A percentile compares a stretch with the other conserved stretches of the same genome.
Conservation (phyloP, 805 yeast species). For the Debaryomyces prosopidis region DNA sequence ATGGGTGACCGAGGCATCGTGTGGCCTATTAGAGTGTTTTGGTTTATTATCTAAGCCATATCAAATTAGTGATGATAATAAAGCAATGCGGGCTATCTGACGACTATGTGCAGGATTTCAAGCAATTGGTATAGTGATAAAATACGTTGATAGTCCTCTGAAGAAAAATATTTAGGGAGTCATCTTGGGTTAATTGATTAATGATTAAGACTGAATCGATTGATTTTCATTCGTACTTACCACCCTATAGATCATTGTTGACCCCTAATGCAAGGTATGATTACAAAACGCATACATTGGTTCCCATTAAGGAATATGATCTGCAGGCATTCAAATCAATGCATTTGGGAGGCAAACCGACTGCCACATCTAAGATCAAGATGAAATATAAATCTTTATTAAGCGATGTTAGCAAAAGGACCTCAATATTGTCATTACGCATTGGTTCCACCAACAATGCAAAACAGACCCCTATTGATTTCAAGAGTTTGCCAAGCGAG, state of each 20-base stretch:
- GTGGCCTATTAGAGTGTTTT: no score
- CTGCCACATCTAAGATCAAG: constrained; percentile 3
- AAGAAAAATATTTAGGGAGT: no score
- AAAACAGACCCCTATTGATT: constrained; percentile 11
- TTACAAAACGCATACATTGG: constrained; percentile 46
- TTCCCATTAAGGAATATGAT: constrained; percentile 30
- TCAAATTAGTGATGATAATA: no score
- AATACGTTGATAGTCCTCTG: no score
- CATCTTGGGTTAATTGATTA: background rate
- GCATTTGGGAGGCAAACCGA: background rate
- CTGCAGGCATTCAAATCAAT: background rate
- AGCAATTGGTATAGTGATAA: no score
- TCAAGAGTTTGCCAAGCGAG: constrained; percentile 44
- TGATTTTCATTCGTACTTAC: constrained; percentile 37
- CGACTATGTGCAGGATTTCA: background rate
- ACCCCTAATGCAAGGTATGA: constrained; percentile 52
- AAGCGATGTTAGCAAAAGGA: constrained; percentile 47
- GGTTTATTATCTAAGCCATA: no score
- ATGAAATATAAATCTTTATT: constrained; percentile 52
- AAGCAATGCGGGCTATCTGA: no score
- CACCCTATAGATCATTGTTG: constrained; percentile 54
- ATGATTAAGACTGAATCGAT: constrained; percentile 10
- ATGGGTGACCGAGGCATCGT: no score
- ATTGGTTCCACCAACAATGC: background rate
- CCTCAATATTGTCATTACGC: constrained; percentile 35